A percentile compares a stretch with the other conserved stretches of the same genome.
Conservation (phyloP, 2,329 filamentous ascomycete genomes). For the Fusarium denticulatum region DNA sequence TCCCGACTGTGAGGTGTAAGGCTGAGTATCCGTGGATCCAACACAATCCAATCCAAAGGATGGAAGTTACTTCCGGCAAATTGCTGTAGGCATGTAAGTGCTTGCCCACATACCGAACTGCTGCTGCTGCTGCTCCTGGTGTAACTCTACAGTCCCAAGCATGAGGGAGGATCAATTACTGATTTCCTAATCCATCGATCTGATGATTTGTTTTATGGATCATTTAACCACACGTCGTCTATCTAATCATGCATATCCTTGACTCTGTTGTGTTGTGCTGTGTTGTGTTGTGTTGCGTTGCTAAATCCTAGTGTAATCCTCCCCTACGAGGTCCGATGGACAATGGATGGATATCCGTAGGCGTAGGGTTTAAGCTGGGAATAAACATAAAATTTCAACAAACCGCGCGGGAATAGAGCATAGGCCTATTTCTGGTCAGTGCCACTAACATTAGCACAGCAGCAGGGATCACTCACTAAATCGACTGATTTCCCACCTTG, state of each 20-base stretch:
- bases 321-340: neutral
- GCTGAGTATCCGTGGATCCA: constrained; percentile 5
- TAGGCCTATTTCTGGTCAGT: neutral
- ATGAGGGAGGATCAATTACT: neutral
- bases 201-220: neutral
- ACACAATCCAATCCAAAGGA: neutral
- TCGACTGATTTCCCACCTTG: constrained; percentile 34
- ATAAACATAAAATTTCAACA: neutral
- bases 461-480: constrained; percentile 10
- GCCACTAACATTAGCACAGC: neutral
- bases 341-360: neutral
- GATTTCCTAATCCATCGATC: constrained; percentile 12
- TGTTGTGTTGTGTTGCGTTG: neutral
- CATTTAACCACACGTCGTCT: neutral
- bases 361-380: neutral
- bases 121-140: neutral
- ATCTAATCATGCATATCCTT: neutral
- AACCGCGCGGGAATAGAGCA: neutral
- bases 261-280: neutral
- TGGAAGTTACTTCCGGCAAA: constrained; percentile 7
- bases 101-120: neutral
- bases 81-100: constrained; percentile 3
- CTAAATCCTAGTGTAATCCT: neutral
- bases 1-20: constrained; percentile 38
- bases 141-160: neutral